Evolutionary conservation across 129 eudicot species (phyloP), one percentile per base, ranked within the genome.

Genomic region (Gnaphalium uliginosum): DNA sequence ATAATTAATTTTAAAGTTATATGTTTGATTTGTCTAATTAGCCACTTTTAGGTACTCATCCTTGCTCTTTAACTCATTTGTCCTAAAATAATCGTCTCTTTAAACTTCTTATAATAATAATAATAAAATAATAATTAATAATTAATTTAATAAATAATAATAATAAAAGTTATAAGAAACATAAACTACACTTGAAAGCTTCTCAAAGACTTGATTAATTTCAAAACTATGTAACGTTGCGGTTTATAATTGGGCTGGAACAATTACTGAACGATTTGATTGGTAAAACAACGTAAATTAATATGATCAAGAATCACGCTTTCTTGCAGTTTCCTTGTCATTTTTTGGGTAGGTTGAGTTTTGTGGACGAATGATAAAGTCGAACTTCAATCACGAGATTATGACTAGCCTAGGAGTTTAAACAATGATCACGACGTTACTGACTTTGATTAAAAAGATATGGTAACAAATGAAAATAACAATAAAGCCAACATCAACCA

Each of bases 1-100:
- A 67, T 69, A 41, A 26, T 25, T 78, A 33, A 27, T 30, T 24
- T 46, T 68, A 69, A 78, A 43, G 71, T n/a, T 62, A 25, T 43
- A 62, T 14, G 37, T 27, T n/a, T 58, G 53, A 69, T 35, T 69
- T 61, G 70, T 60, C 41, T 74, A 61, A 41, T 43, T 26, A 2
- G 46, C 8, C 2, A 4, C 43, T 62, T 43, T 37, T 43, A 22
- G 21, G 30, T 58, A 58, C 64, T 25, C 6, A 22, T 30, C 6
- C 15, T 58, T 23, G 64, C 13, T 9, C 17, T 58, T 58, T 22
- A 58, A 22, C 27, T 9, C 27, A 19, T 5, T 9, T 22, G 27
- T 22, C 4, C 2, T 58, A 18, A 21, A 17, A 17, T 54, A n/a
- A n/a, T n/a, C 60, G 23, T 6, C 9, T n/a, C 23, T 54, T 54